A percentile compares a stretch with the other conserved stretches of the same genome.
Conservation (phyloP, 768 basidiomycete genomes). For the Boletus speciosus region DNA sequence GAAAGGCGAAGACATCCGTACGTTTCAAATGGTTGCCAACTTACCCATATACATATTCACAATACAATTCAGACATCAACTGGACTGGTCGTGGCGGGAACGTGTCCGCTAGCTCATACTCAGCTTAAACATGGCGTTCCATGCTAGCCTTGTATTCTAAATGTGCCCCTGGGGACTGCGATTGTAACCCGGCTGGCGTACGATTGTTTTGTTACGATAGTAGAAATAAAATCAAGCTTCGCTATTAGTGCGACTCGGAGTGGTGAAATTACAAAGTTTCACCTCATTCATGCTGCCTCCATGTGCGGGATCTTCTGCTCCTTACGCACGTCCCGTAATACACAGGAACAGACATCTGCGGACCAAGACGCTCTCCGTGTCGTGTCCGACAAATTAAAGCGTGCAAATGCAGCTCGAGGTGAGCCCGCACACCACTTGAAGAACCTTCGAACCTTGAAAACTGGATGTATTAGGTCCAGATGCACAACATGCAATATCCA, state of each 20-base stretch:
- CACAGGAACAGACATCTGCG: constrained; percentile 1
- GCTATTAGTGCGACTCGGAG: background rate
- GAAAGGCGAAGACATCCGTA: constrained; percentile 83
- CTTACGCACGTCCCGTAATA: constrained; percentile 23
- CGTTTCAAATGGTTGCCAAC: constrained; percentile 33
- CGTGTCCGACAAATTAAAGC: constrained; percentile 36
- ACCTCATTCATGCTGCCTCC: background rate
- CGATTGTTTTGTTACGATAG: constrained; percentile 11
- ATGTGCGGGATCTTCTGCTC: constrained; percentile 77
- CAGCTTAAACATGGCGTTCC: constrained; percentile 41
- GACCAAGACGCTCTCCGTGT: constrained; percentile 17
- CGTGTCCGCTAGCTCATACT: constrained; percentile 87
- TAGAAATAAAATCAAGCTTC: constrained; percentile 11
- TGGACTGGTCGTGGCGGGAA: constrained; percentile 98
- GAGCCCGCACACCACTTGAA: background rate
- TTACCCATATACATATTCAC: constrained; percentile 1
- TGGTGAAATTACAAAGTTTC: background rate
- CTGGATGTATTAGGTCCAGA: constrained; percentile 55
- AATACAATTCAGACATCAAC: constrained; percentile 69
- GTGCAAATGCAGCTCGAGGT: constrained; percentile 62
- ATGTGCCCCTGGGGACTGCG: background rate
- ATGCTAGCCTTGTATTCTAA: constrained; percentile 3
- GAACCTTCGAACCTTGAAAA: background rate
- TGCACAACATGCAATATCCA: constrained; percentile 39
- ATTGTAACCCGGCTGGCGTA: constrained; percentile 16